phyloP scores from a whole-genome alignment of 352 stramenopile genomes.

The Pythium coloratum region DNA sequence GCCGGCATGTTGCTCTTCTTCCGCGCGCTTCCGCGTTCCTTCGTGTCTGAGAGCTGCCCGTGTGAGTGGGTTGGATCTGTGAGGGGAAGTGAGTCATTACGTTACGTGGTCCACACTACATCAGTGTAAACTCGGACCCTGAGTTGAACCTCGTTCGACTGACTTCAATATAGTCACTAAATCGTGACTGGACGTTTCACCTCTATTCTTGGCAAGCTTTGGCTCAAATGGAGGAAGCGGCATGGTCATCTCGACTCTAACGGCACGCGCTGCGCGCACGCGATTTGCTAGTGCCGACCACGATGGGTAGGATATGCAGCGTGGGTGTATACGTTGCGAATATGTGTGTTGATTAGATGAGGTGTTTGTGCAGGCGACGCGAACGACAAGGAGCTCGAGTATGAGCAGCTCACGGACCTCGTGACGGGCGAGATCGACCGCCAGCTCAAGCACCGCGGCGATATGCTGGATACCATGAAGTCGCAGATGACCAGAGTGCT shows the following conservation, averaged over 20 bases:
- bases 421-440: constrained; percentile 62
- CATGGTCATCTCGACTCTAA: not conserved
- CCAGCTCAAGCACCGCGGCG: constrained; percentile 51
- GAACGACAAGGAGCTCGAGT: constrained; percentile 27
- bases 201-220: constrained; percentile 20
- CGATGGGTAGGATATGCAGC: constrained; percentile 1
- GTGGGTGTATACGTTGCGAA: not conserved
- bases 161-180: constrained; percentile 33
- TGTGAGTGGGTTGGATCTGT: constrained; percentile 25
- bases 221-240: not conserved
- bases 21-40: not conserved
- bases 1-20: constrained; percentile 45
- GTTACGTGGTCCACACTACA: constrained; percentile 26
- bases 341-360: not conserved
- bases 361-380: constrained; percentile 18
- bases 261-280: not conserved
- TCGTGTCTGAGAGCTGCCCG: not conserved
- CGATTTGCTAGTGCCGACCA: not conserved
- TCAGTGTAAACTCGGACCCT: not conserved
- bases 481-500: constrained; percentile 69
- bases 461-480: constrained; percentile 59
- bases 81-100: constrained; percentile 1
- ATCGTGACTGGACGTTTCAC: not conserved
- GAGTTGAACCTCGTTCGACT: constrained; percentile 9
- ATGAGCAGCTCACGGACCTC: constrained; percentile 61